Evolutionary conservation across 306 rosid genomes (phyloP).

Genomic region (Lathyrus aphaca): DNA sequence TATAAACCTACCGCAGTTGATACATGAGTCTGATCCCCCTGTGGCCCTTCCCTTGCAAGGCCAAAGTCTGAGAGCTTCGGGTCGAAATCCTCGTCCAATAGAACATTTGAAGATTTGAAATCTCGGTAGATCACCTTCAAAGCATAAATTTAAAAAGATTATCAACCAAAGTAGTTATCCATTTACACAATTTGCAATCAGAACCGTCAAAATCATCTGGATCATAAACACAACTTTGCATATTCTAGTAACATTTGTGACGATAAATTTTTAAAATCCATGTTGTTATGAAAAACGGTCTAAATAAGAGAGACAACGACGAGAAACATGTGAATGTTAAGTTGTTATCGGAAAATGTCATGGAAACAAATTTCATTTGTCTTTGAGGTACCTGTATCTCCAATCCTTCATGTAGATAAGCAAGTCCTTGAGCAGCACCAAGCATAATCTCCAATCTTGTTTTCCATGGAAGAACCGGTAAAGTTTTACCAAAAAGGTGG

Average conservation of each 20-base stretch:
- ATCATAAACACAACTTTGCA: slow-evolving; percentile 3
- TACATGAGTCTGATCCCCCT: slow-evolving; percentile 83
- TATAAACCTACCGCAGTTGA: slow-evolving; percentile 79
- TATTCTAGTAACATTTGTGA: neutral
- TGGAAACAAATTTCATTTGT: slow-evolving; percentile 14
- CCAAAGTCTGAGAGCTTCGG: slow-evolving; percentile 98
- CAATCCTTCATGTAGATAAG: slow-evolving; percentile 83
- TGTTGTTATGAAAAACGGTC: neutral
- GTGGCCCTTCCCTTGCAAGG: slow-evolving; percentile 98
- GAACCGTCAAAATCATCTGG: neutral
- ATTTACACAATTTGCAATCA: slow-evolving; percentile 16
- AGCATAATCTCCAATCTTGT: slow-evolving; percentile 80
- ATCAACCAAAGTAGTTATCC: slow-evolving; percentile 36
- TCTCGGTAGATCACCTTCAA: slow-evolving; percentile 89
- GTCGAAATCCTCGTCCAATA: slow-evolving; percentile 65
- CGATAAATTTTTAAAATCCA: neutral
- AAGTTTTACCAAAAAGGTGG: slow-evolving; percentile 67
- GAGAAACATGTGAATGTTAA: slow-evolving; percentile 12
- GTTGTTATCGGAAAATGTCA: slow-evolving; percentile 3
- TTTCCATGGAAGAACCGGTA: slow-evolving; percentile 69
- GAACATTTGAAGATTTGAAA: slow-evolving; percentile 92
- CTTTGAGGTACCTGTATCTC: slow-evolving; percentile 70
- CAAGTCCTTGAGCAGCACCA: slow-evolving; percentile 88
- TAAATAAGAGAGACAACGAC: neutral
- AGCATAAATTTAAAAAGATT: slow-evolving; percentile 28